These are phyloP conservation scores for Meyerozyma carpophila DNA, from an alignment of 1,139 yeast genomes.

Conservation along the genomic window DNA sequence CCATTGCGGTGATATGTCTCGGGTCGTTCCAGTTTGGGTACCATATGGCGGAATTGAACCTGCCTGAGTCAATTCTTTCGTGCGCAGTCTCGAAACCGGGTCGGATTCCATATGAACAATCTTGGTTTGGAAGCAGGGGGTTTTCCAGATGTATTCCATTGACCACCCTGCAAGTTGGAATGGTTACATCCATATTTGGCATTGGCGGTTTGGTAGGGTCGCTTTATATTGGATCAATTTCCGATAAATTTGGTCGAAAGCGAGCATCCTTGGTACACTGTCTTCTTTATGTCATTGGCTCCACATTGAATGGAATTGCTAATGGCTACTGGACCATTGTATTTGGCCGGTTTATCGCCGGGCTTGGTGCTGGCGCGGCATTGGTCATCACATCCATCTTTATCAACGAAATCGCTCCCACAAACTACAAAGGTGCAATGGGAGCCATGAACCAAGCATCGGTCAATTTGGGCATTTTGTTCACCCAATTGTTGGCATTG, in stretches of 20 bases:
- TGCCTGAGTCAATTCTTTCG: constrained; percentile 64
- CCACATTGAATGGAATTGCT: constrained; percentile 54
- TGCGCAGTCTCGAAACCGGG: constrained; percentile 36
- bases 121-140: constrained; percentile 37
- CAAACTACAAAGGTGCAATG: constrained; percentile 60
- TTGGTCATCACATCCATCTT: constrained; percentile 80
- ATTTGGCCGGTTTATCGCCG: constrained; percentile 73
- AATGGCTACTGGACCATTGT: constrained; percentile 39
- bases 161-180: constrained; percentile 62
- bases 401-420: constrained; percentile 76
- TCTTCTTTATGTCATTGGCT: constrained; percentile 58
- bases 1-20: constrained; percentile 42
- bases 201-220: constrained; percentile 87
- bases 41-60: constrained; percentile 85
- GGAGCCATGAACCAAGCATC: constrained; percentile 89
- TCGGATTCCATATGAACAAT: constrained; percentile 17
- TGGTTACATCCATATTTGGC: constrained; percentile 78
- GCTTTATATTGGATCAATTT: constrained; percentile 61
- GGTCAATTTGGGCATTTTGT: constrained; percentile 75
- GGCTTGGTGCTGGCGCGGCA: constrained; percentile 83
- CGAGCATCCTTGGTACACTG: constrained; percentile 53
- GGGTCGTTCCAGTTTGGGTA: constrained; percentile 86
- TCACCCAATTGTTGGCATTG: constrained; percentile 72
- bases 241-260: constrained; percentile 65
- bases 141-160: constrained; percentile 50